Percentiles rank a stretch among this genome's conserved stretches.
phyloP scores from a whole-genome alignment of 2,329 filamentous ascomycete species.

The Aspergillus sp. region DNA sequence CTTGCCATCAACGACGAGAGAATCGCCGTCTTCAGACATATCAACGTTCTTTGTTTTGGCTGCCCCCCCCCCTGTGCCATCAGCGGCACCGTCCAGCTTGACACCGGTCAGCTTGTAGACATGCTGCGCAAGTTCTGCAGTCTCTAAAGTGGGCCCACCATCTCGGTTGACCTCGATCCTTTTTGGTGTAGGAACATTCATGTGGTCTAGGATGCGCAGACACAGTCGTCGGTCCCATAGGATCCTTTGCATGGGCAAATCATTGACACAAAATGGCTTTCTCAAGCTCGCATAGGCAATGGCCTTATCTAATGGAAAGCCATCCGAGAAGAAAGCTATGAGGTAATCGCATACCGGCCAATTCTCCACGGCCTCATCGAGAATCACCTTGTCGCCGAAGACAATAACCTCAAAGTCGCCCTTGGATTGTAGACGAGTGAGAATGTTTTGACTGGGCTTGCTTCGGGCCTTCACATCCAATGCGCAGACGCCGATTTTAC shows the following conservation, averaged over 20 bases:
- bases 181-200: constrained; percentile 84
- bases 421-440: constrained; percentile 86
- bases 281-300: constrained; percentile 91
- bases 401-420: constrained; percentile 95
- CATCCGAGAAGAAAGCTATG: constrained; percentile 97
- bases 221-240: constrained; percentile 94
- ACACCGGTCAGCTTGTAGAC: constrained; percentile 80
- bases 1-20: constrained; percentile 80
- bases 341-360: constrained; percentile 96
- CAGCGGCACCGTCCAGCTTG: constrained; percentile 66
- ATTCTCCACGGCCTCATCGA: constrained; percentile 94
- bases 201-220: constrained; percentile 80
- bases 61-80: constrained; percentile 62
- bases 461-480: constrained; percentile 93
- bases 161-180: constrained; percentile 90
- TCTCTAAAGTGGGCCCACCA: constrained; percentile 78
- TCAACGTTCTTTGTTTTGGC: constrained; percentile 67
- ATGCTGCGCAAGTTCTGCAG: constrained; percentile 75
- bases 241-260: constrained; percentile 94
- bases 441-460: constrained; percentile 93
- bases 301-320: constrained; percentile 94
- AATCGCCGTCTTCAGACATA: constrained; percentile 85
- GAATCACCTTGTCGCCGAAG: constrained; percentile 97
- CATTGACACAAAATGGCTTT: constrained; percentile 96
- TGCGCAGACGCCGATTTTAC: constrained; percentile 87